These are phyloP conservation scores for Cryptosporidium ryanae DNA, from an alignment of 169 alveolate species.

Conservation along the genomic window DNA sequence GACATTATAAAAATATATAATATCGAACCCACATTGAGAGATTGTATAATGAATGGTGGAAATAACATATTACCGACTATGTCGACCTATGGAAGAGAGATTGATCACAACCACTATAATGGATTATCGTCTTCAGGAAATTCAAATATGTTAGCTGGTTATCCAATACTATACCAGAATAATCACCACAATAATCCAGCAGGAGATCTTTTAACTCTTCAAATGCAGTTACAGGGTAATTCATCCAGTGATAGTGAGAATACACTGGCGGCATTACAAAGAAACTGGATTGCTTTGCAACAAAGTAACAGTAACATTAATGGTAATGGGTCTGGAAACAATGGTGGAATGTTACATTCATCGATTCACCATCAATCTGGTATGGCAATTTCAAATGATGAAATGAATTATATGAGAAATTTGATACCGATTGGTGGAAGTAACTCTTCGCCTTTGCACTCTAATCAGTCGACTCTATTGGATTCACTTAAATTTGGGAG, in stretches of 20 bases:
- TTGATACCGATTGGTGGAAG: slow-evolving; percentile 61
- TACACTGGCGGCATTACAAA: slow-evolving; percentile 70
- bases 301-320: slow-evolving; percentile 46
- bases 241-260: slow-evolving; percentile 65
- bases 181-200: slow-evolving; percentile 70
- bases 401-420: slow-evolving; percentile 70
- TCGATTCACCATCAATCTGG: slow-evolving; percentile 67
- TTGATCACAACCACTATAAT: slow-evolving; percentile 70
- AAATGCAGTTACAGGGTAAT: slow-evolving; percentile 67
- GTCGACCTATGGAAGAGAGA: slow-evolving; percentile 69
- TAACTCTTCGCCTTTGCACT: slow-evolving; percentile 67
- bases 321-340: slow-evolving; percentile 23
- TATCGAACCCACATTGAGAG: too few species aligned
- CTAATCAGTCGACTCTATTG: slow-evolving; percentile 63
- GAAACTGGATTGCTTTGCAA: slow-evolving; percentile 74
- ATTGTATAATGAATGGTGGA: slow-evolving; percentile 71
- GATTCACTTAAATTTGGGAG: slow-evolving; percentile 66
- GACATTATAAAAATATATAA: too few species aligned
- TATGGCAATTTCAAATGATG: slow-evolving; percentile 55
- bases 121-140: slow-evolving; percentile 60
- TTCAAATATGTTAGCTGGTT: slow-evolving; percentile 60
- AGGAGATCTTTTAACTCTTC: slow-evolving; percentile 62
- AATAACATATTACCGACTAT: slow-evolving; percentile 53
- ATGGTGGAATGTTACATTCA: slow-evolving; percentile 44
- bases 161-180: slow-evolving; percentile 66